These are phyloP conservation scores for Colletotrichum agaves DNA, from an alignment of 2,329 filamentous ascomycete species.

Conservation along the genomic window DNA sequence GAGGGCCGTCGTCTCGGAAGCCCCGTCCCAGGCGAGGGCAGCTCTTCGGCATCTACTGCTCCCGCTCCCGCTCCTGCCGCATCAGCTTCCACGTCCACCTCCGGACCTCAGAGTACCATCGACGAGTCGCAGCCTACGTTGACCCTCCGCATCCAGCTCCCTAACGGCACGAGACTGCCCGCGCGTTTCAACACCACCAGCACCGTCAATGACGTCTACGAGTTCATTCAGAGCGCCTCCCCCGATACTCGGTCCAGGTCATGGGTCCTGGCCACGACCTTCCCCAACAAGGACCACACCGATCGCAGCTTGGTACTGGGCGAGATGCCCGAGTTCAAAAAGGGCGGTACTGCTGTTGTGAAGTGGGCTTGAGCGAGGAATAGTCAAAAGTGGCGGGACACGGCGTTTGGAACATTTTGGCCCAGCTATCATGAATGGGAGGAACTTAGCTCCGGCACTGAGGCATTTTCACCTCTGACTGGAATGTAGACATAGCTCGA, in stretches of 20 bases:
- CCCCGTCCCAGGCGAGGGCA: constrained; percentile 72
- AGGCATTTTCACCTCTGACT: constrained; percentile 22
- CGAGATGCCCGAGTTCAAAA: constrained; percentile 73
- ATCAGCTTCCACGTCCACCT: constrained; percentile 45
- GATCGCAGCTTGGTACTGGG: constrained; percentile 71
- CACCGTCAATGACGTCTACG: constrained; percentile 81
- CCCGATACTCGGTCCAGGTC: constrained; percentile 65
- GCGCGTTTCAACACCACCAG: constrained; percentile 84
- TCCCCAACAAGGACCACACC: constrained; percentile 82
- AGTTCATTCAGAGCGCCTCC: constrained; percentile 75
- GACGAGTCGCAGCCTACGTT: constrained; percentile 76
- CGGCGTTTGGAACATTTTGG: constrained; percentile 36
- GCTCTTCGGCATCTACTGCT: constrained; percentile 39
- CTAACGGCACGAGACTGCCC: constrained; percentile 80
- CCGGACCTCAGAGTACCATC: constrained; percentile 50
- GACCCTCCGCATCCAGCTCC: constrained; percentile 80
- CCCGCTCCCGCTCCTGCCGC: constrained; percentile 40
- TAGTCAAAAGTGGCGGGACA: constrained; percentile 5
- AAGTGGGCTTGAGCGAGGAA: constrained; percentile 59
- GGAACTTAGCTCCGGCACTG: constrained; percentile 7
- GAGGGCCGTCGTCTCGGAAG: constrained; percentile 79
- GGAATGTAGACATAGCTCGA: constrained; percentile 34
- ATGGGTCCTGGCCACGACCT: constrained; percentile 84
- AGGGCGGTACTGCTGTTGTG: constrained; percentile 72
- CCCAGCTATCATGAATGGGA: background rate